Base-by-base conservation (phyloP, 352 stramenopile genomes). In the Phytophthora megakarya region DNA sequence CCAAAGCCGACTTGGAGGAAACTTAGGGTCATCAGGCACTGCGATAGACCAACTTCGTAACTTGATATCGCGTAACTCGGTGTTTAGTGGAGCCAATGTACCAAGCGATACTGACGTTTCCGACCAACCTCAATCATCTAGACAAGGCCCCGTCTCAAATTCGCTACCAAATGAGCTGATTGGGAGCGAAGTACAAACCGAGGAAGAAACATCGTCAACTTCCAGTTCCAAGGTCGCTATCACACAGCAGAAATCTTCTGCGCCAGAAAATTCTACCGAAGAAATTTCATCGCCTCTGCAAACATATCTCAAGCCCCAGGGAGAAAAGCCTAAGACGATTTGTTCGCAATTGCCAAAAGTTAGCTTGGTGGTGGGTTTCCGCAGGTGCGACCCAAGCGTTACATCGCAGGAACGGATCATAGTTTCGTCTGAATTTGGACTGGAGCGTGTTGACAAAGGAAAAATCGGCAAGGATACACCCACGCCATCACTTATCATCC, bases 21-120 rank as follows among this genome's bases (percentile, higher is more conserved):
- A 48, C 30, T 28, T 49, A 23, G 57, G 51, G 62, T 65, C 52
- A 10, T 78, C 70, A 43, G 42, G 56, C 43, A 44, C 67, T 5
- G 51, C 74, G 9, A 78, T 90, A 52, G 78, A 86, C 30, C 80
- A 90, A 40, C 46, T 90, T 28, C 76, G 81, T 8, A 84, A 81
- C 37, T 53, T 84, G 37, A 74, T 84, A 50, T 80, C 75, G 11
- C 72, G 67, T 33, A 68, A 64, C n/a, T 72, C 74, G 9, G 25
- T 39, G 11, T 28, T 65, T 49, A 43, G 32, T 65, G 40, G 38
- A 3, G 22, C 57, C 12, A 72, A 55, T 44, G 47, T 39, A 16
- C 40, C 48, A 0, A 61, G 50, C 8, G 70, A 75, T 32, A 22
- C 64, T 4, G 43, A 67, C 8, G 30, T 15, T 33, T 13, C 26